Evolutionary conservation across 768 basidiomycete species (phyloP).

Genomic region (Panaeolus papilionaceus): DNA sequence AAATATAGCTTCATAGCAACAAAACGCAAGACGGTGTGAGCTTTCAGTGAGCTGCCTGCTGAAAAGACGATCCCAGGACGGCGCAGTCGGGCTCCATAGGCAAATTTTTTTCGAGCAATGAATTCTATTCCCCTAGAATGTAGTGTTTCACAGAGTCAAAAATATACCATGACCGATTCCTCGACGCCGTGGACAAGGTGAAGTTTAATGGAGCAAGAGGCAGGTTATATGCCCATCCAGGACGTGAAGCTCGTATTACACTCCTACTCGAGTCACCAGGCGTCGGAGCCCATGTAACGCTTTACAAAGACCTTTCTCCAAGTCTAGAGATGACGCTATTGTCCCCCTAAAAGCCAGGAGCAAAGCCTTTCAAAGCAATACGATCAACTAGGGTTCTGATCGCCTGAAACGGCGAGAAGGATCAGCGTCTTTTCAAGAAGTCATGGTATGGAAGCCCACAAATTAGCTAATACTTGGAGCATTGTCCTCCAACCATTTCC

Average conservation of each 20-base stretch:
- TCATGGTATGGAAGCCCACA: background rate
- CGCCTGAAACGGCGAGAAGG: background rate
- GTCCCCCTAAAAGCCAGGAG: background rate
- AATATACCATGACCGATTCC: conserved; percentile 2
- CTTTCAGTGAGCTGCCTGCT: background rate
- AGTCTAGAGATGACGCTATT: background rate
- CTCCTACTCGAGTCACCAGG: background rate
- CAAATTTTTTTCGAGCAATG: background rate
- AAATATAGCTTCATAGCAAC: conserved; percentile 9
- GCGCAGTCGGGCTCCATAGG: background rate
- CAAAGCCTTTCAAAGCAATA: background rate
- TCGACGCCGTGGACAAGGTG: background rate
- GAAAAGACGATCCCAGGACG: background rate
- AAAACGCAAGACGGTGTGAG: background rate
- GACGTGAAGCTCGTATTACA: background rate
- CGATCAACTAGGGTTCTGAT: background rate
- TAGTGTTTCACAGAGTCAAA: background rate
- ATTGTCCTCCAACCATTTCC: conserved; percentile 80
- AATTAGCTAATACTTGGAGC: conserved; percentile 16
- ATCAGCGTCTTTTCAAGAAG: conserved; percentile 9
- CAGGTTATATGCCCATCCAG: background rate
- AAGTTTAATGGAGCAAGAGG: background rate
- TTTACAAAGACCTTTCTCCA: background rate
- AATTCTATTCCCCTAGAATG: background rate
- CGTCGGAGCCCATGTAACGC: background rate